Evolutionary conservation across 768 basidiomycete genomes (phyloP), one percentile per base, ranked within the genome.

Genomic region (Leccinum fibrillosum): DNA sequence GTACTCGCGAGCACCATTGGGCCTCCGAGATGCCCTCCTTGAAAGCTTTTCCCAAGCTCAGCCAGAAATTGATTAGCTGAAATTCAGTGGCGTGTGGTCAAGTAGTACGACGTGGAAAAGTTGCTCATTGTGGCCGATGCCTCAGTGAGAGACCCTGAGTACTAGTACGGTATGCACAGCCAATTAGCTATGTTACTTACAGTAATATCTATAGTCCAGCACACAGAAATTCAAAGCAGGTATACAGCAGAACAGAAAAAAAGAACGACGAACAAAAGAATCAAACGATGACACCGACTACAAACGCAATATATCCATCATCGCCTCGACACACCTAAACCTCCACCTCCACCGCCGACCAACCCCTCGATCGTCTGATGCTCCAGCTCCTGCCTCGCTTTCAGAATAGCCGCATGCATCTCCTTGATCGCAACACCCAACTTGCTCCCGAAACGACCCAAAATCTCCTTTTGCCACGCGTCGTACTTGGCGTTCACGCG

Each of bases 401-500:
- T 97, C 63, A 91, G 74, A 58, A 99, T 94, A 30, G 88, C 76
- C 13, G 93, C 89, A 75, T 98, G 94, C 84, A 94, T 93, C 75
- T 98, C 96, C 80, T 95, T 95, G 94, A 99, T 98, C 54, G 88
- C 88, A 59, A 88, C 89, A 4, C 94, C 93, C 56, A 99, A 81
- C 78, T 97, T 98, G 59, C 84, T 82, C 4, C 97, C 96, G 68
- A 98, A 98, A 49, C 94, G 81, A 61, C 86, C 88, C 63, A 98
- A 78, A 59, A 99, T 93, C 65, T 99, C 97, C 60, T 89, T 81
- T 78, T 98, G 96, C 96, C 97, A 98, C 19, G 92, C 79, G 70
- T 98, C 97, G 72, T 99, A 99, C 77, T 98, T 98, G 59, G 95
- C 93, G 73, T 98, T 98, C 67, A 99, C 97, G 64, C 95, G 84